Base-by-base conservation (phyloP, 768 basidiomycete species). In the Hirschioporus abietinus region DNA sequence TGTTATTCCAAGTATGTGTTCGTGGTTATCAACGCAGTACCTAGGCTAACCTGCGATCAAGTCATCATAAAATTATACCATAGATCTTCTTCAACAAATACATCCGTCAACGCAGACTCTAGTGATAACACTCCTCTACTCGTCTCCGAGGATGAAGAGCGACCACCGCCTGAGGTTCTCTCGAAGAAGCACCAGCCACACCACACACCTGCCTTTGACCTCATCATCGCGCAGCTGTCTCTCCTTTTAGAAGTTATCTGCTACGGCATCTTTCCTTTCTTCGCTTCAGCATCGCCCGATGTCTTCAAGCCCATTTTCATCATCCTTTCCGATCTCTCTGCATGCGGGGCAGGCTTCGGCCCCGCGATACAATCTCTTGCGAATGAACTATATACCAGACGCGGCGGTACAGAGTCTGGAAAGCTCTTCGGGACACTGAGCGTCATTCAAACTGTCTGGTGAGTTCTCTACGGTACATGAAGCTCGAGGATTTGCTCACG, bases 401-500 rank as follows among this genome's bases (percentile, higher is more conserved):
- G 79, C 24, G 84, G 83, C 0, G 84, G 86, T 1, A 81, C 80
- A 15, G 90, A 94, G 72, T 78, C 82, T 15, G 95, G 93, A 2
- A 82, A 80, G 70, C 79, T 97, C 20, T 95, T 95, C 72, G 95
- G 93, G 15, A 92, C 87, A 3, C 70, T 95, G 66, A 87, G 88
- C 66, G 90, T 95, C 27, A 70, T 93, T 2, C 86, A 90, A 68
- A 86, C 90, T 6, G 72, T 93, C 9, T 81, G 87, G 86, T 89
- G 70, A 62, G 80, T 42, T 27, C 30, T 30, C 23, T 12, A 6
- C 42, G 20, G 12, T 52, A 52, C 60, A 15, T 1, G 42, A n/a
- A 36, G 64, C 35, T 36, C 17, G 42, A n/a, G n/a, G n/a, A n/a
- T 20, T 34, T 66, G 64, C 64, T 23, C 66, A 42, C 36, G 66